phyloP scores from a whole-genome alignment of 2,329 filamentous ascomycete genomes.

The Aspergillus brunneoviolaceus region DNA sequence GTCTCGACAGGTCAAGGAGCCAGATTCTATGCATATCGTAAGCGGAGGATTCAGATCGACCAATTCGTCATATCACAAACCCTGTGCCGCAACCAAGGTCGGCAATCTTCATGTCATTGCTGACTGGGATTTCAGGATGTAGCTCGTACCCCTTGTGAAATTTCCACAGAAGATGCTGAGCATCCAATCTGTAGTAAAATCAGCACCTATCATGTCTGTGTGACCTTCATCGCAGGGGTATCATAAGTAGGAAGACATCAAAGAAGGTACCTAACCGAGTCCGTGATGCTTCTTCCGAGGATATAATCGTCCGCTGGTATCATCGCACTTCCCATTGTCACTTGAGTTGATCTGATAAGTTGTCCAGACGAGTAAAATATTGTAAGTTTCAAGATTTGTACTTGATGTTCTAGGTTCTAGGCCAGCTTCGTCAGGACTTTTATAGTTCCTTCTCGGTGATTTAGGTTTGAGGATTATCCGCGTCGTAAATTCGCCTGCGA shows the following conservation, averaged over 20 bases:
- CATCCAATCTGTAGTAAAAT: conserved; percentile 6
- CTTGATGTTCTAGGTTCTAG: too few relatives aligned
- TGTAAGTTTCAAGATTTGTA: too few relatives aligned
- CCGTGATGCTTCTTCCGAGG: neutral
- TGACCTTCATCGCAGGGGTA: neutral
- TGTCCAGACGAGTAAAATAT: too few relatives aligned
- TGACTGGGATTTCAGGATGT: conserved; percentile 14
- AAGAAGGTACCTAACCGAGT: neutral
- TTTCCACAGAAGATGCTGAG: conserved; percentile 18
- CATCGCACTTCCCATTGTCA: neutral
- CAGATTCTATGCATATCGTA: neutral
- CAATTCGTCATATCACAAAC: neutral
- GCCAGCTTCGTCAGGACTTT: neutral
- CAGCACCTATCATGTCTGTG: neutral
- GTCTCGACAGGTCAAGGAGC: neutral
- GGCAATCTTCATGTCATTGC: conserved; percentile 3
- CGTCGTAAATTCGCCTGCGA: too few relatives aligned
- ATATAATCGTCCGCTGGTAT: neutral
- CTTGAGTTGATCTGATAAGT: too few relatives aligned
- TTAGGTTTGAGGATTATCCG: neutral
- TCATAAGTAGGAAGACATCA: neutral
- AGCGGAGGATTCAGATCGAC: neutral
- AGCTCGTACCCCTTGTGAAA: conserved; percentile 12
- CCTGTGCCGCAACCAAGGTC: neutral
- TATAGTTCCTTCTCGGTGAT: neutral